Base-by-base conservation (phyloP, 768 basidiomycete genomes). In the Lentinula raphanica region DNA sequence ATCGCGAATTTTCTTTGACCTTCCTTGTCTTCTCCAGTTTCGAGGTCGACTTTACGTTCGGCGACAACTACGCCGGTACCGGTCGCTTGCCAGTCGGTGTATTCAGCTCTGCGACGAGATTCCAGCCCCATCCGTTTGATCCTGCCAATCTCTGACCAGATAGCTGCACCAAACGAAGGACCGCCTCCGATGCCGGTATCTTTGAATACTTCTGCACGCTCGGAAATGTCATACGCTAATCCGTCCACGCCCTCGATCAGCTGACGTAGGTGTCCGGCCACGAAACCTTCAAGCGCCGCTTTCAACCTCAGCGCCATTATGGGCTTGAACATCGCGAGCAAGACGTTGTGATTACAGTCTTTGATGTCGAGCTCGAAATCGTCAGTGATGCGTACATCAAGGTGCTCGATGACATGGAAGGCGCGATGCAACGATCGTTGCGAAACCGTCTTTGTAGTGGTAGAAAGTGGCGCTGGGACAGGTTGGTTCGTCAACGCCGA, bases 141-240 rank as follows among this genome's bases (percentile, higher is more conserved):
- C 46, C 79, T 74, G 0, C 88, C 88, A 0, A 88, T 59, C 67
- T 89, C 87, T 60, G 83, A 85, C 87, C 87, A 88, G 7, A 86
- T 62, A 0, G 83, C 88, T 2, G 81, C 83, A n/a, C 81, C 67
- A 31, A 84, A 64, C 3, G 80, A 71, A 0, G 78, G 73, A 0
- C 79, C 79, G 1, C 74, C 68, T 1, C 78, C 72, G 1, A 85
- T 64, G 0, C 88, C 88, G 0, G 82, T 76, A 64, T 90, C 88
- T 48, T 76, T 72, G 63, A 90, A 90, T 40, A 89, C 85, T 60
- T 84, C 78, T 17, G 78, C 73, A 32, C 87, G 79, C 49, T 74
- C 75, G 29, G 73, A 73, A 1, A 85, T 68, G 64, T 90, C 88
- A 65, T 75, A 90, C 3, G 80, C 79, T 29, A 87, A 67, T 0